Evolutionary conservation across 2,329 filamentous ascomycete species (phyloP), one percentile per base, ranked within the genome.

Genomic region (Ceratocystis albifundus): DNA sequence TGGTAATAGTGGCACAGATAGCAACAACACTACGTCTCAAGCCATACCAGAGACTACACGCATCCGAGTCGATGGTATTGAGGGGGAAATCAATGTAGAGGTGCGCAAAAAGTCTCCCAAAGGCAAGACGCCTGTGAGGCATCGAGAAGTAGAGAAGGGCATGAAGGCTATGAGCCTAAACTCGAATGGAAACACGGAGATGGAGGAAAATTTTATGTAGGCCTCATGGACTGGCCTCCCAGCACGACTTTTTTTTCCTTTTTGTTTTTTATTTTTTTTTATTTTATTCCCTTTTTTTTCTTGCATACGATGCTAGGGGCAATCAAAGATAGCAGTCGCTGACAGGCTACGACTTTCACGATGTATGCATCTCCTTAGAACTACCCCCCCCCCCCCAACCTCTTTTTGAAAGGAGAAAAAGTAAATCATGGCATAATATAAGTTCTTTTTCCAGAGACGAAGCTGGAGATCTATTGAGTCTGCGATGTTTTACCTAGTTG

Each of bases 11-110:
- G 36, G 36, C 12, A 41, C 36, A 12, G 36, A 12, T 41, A 41
- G 36, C 8, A 36, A 59, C 36, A 63, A 48, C 41, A 45, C 17
- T 15, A 61, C 59, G n/a, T 41, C 32, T 15, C 30, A 61, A 32
- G 30, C 62, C 30, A 64, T 62, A 5, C 65, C 61, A 30, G 66
- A 62, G 61, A 65, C 66, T 2, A 67, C 62, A 12, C 53, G 67
- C 41, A 75, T 84, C 1, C 75, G 80, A 41, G 77, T 84, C 25
- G 82, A 85, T 66, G 82, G 82, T 61, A 78, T 84, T 8, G 76
- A 78, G 15, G 82, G 81, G 17, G 82, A 84, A 69, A 79, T 85
- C 28, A 80, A 80, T 69, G 80, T 84, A 7, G 78, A 82, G 69
- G 77, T 83, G 5, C 78, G 79, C 32, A 66, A 63, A 25, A 68